Evolutionary conservation across 129 eudicot genomes (phyloP), one percentile per base, ranked within the genome.

Genomic region (Artemisia tridentata): DNA sequence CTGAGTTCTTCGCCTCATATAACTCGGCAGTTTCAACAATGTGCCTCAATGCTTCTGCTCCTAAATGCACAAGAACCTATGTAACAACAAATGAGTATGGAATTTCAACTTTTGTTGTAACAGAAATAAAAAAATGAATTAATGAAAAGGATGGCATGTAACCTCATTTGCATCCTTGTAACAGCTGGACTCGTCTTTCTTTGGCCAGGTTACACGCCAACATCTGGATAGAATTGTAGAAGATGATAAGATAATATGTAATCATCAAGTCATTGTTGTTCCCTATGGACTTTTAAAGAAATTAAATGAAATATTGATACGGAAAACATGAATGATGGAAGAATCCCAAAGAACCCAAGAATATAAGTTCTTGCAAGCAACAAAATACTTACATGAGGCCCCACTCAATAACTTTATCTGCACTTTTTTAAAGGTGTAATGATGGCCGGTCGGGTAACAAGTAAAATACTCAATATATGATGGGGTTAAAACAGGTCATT

Each of bases 151-250:
- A 11, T 2, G 16, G 47, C 45, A 38, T 69, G 54, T 53, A 49
- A 92, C 98, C 91, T 92, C 98, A 78, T 92, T 92, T 58, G 98
- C 96, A 80, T 92, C 98, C 84, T 92, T 92, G 78, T 69, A 92
- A 59, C 77, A 63, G 58, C 72, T 47, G 43, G 14, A 18, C 76
- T 86, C 96, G 43, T 92, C 90, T 82, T 83, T 92, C 88, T 80
- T 92, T 7, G 98, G 98, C 96, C 98, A 92, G 19, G 80, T 79
- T 38, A 92, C 98, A 71, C 57, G 75, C 96, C 95, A 86, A 81
- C 96, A 92, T 88, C 98, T 92, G 79, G 53, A 60, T 31, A 71
- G 43, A 61, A 56, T 51, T 18, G 43, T 17, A 58, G 56, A 18
- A 47, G 61, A 72, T 41, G 60, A 58, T 56, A 13, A 63, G 67